phyloP scores from a whole-genome alignment of 805 yeast species.

The Saccharomyces paradoxus region DNA sequence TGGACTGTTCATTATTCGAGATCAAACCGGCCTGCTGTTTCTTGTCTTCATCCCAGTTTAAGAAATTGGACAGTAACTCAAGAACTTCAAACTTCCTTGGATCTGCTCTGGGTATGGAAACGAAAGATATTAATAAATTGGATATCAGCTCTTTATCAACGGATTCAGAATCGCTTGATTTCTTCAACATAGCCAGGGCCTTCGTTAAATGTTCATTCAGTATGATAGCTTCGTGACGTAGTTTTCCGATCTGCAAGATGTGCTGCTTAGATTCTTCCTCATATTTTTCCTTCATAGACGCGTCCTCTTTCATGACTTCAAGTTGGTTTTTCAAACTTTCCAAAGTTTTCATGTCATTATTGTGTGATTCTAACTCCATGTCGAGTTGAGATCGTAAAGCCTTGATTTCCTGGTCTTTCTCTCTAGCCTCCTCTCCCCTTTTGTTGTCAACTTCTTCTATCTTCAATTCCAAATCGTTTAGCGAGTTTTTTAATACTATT shows the following conservation, averaged over 20 bases:
- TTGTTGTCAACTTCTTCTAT: constrained; percentile 6
- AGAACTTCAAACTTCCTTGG: constrained; percentile 90
- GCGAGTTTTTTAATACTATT: constrained; percentile 20
- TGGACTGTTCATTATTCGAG: constrained; percentile 6
- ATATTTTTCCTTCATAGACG: constrained; percentile 28
- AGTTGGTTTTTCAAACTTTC: constrained; percentile 22
- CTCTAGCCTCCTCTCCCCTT: constrained; percentile 18
- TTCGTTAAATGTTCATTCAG: constrained; percentile 93
- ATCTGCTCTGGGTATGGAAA: constrained; percentile 85
- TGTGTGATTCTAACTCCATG: constrained; percentile 12
- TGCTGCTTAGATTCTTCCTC: constrained; percentile 58
- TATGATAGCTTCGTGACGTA: constrained; percentile 89
- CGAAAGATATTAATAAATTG: constrained; percentile 75
- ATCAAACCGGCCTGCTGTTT: constrained; percentile 67
- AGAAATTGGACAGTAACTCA: constrained; percentile 68
- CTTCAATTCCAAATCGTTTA: constrained; percentile 2
- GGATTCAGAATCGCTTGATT: constrained; percentile 62
- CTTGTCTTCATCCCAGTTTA: constrained; percentile 83
- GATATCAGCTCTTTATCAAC: constrained; percentile 87
- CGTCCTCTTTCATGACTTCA: constrained; percentile 14
- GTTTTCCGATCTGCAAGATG: constrained; percentile 74
- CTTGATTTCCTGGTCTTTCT: constrained; percentile 20
- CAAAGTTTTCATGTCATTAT: constrained; percentile 8
- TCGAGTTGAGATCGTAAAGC: constrained; percentile 25
- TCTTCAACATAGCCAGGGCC: constrained; percentile 75